phyloP scores from a whole-genome alignment of 2,329 filamentous ascomycete species.

The Sphaceloma murrayae region DNA sequence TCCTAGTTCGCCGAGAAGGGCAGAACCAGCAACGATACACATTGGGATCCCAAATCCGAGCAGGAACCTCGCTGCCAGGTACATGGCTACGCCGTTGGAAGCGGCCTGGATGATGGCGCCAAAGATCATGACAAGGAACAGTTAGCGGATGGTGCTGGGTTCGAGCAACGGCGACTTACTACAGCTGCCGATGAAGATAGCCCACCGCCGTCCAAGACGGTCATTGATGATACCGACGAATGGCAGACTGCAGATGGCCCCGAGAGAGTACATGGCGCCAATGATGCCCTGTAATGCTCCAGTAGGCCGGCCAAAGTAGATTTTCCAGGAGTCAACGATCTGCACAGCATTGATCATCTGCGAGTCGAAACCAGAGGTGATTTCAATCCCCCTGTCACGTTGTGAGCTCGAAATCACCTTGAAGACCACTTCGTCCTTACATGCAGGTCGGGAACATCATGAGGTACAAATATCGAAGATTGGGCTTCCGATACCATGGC shows the following conservation, averaged over 20 bases:
- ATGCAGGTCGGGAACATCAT: slow-evolving; percentile 48
- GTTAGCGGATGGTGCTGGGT: no score
- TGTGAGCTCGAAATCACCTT: not conserved
- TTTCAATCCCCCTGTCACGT: slow-evolving; percentile 48
- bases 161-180: no score
- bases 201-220: not conserved
- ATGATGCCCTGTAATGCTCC: slow-evolving; percentile 20
- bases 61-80: not conserved
- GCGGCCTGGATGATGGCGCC: not conserved
- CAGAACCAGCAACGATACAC: not conserved
- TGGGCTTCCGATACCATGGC: slow-evolving; percentile 51
- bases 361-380: slow-evolving; percentile 51
- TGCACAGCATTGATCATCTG: slow-evolving; percentile 31
- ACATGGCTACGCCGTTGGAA: not conserved
- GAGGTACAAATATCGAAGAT: slow-evolving; percentile 48
- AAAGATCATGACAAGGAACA: not conserved
- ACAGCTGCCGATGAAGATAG: slow-evolving; percentile 5
- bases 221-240: slow-evolving; percentile 7
- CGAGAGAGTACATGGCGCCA: slow-evolving; percentile 19
- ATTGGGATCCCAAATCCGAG: not conserved
- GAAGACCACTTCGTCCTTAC: not conserved
- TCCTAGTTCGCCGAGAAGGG: slow-evolving; percentile 33
- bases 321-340: slow-evolving; percentile 18
- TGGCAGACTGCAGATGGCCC: slow-evolving; percentile 16
- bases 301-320: slow-evolving; percentile 19